Percentiles rank a stretch among this genome's conserved stretches.
Evolutionary conservation across 2,329 filamentous ascomycete species (phyloP).

Genomic region (Elsinoe fawcettii): DNA sequence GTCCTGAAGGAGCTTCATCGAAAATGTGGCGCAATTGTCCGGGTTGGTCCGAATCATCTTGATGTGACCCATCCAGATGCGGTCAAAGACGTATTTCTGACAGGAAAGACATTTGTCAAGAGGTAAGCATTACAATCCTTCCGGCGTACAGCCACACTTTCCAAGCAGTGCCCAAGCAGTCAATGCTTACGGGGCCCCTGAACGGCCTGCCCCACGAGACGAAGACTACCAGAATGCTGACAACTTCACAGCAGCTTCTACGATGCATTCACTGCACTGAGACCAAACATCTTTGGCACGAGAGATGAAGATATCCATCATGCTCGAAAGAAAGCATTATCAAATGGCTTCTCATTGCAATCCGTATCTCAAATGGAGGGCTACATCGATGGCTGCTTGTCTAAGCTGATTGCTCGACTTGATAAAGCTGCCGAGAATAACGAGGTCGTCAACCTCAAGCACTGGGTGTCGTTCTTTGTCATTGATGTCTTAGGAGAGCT

Average conservation of each 20-base stretch:
- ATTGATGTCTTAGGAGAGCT: conserved; percentile 10
- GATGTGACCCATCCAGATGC: conserved; percentile 1
- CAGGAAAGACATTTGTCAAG: conserved; percentile 7
- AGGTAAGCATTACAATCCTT: background rate
- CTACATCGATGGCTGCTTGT: background rate
- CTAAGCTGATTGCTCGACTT: background rate
- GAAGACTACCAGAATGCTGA: background rate
- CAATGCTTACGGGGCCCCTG: too few species aligned
- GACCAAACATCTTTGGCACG: conserved; percentile 11
- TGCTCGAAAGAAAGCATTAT: conserved; percentile 7
- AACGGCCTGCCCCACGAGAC: too few species aligned
- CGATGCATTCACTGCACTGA: conserved; percentile 9
- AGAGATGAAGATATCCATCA: conserved; percentile 9
- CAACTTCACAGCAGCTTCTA: conserved; percentile 1
- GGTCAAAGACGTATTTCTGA: conserved; percentile 1
- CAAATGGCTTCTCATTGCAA: conserved; percentile 9
- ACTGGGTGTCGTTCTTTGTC: conserved; percentile 5
- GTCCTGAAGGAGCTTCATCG: background rate
- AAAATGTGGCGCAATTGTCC: background rate
- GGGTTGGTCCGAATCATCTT: conserved; percentile 6
- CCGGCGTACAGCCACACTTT: background rate
- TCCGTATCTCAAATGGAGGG: conserved; percentile 8
- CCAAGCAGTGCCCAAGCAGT: too few species aligned
- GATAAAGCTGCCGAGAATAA: background rate
- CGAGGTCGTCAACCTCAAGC: background rate